Conservation (phyloP, 768 basidiomycete species). For the Tremella mesenterica region DNA sequence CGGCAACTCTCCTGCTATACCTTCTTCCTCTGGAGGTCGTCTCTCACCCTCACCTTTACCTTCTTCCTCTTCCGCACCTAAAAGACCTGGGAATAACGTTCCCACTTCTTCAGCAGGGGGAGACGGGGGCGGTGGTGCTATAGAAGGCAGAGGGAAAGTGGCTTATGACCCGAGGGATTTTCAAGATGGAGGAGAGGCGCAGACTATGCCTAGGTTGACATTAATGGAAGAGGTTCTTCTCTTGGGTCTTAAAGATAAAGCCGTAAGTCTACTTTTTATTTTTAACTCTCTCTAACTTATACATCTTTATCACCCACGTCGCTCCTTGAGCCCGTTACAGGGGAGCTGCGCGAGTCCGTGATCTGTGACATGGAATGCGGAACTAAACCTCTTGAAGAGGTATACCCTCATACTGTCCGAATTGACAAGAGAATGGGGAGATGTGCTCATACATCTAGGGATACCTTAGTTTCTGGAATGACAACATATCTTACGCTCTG, state of each 20-base stretch:
- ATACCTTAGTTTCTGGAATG: slow-evolving; percentile 98
- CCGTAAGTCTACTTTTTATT: slow-evolving; percentile 53
- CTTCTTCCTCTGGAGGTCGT: slow-evolving; percentile 12
- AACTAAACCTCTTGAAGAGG: no score
- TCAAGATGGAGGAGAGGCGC: slow-evolving; percentile 48
- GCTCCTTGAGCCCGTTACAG: neutral
- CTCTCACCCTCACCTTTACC: slow-evolving; percentile 14
- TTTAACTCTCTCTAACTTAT: neutral
- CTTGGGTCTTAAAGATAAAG: slow-evolving; percentile 91
- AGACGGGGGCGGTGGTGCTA: slow-evolving; percentile 49
- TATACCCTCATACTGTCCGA: no score
- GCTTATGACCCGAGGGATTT: slow-evolving; percentile 91
- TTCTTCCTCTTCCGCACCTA: slow-evolving; percentile 12
- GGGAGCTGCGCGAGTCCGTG: no score
- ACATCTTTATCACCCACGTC: no score
- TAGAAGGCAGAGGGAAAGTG: slow-evolving; percentile 76
- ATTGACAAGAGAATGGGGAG: no score
- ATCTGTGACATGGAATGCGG: no score
- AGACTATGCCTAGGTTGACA: slow-evolving; percentile 72
- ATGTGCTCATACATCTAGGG: slow-evolving; percentile 59
- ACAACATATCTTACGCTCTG: slow-evolving; percentile 97
- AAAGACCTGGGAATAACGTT: slow-evolving; percentile 46
- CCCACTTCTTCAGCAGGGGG: slow-evolving; percentile 39
- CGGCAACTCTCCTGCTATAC: slow-evolving; percentile 23
- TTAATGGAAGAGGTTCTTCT: slow-evolving; percentile 95